Base-by-base conservation (phyloP, 1,284 basidiomycete genomes). In the Coriolopsis trogii region DNA sequence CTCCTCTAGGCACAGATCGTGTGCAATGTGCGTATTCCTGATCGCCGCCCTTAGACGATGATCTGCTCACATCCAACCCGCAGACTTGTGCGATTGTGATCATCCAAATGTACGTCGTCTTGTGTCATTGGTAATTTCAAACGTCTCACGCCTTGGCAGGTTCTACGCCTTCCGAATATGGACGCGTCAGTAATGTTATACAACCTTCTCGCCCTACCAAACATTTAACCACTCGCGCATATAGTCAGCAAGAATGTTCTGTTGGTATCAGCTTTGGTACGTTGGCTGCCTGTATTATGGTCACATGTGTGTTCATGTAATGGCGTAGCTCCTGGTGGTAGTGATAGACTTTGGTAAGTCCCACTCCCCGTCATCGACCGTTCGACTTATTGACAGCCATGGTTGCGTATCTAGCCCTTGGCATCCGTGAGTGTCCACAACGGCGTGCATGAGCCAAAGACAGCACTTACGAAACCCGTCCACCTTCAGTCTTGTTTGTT, bases 121-220 rank as follows among this genome's bases (percentile, higher is more conserved):
- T 2, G 7, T 8, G 10, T 8, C 10, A 8, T 3, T 16, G 10
- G 6, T 18, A 28, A 21, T 10, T 9, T 18, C 13, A 16, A 3
- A 4, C 10, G 16, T 10, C 9, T n/a, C n/a, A n/a, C n/a, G n/a
- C n/a, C n/a, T n/a, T n/a, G n/a, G 4, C 18, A 59, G 57, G 6
- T 59, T 59, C 34, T 59, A 59, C 9, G 33, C 41, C 21, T 55
- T 55, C 40, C 53, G 57, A 13, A 55, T 59, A 44, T 59, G 57
- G 57, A 55, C 50, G 9, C 36, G 57, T 59, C 3, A 23, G 57
- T 53, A 9, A 6, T 29, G 20, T 28, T 13, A 2, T 16, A n/a
- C 23, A 7, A 4, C 13, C 26, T 18, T 38, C 1, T 20, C 16
- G 13, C 23, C 18, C 3, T 12, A 7, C 2, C 6, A 2, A 4